Percentiles rank a stretch among this genome's conserved stretches.
These are phyloP conservation scores for Botrytis deweyae DNA, from an alignment of 2,329 filamentous ascomycete genomes.

Conservation along the genomic window DNA sequence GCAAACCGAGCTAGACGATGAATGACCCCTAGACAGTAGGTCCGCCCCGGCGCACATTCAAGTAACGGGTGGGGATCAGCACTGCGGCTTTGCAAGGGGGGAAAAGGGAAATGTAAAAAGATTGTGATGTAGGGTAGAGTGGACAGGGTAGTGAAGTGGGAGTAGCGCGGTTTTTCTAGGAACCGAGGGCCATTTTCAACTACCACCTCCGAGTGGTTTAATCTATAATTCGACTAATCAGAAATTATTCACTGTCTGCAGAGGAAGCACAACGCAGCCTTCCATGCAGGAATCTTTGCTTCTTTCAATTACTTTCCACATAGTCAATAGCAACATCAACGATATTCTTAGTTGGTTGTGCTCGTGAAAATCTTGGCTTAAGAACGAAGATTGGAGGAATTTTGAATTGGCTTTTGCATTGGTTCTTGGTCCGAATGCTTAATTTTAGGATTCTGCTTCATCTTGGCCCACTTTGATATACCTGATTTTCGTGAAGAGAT, in stretches of 20 bases:
- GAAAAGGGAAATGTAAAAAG: neutral
- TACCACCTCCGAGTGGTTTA: constrained; percentile 21
- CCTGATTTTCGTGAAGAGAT: neutral
- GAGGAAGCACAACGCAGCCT: constrained; percentile 38
- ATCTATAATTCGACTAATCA: constrained; percentile 22
- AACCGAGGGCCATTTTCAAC: constrained; percentile 26
- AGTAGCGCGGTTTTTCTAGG: constrained; percentile 18
- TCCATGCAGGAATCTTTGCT: constrained; percentile 31
- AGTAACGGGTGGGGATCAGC: constrained; percentile 31
- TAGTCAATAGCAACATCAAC: neutral
- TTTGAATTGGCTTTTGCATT: neutral
- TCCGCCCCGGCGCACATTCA: constrained; percentile 24
- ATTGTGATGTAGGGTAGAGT: constrained; percentile 18
- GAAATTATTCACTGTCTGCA: constrained; percentile 24
- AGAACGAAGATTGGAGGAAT: neutral
- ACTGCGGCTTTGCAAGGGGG: constrained; percentile 30
- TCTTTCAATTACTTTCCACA: constrained; percentile 7
- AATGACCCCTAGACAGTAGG: constrained; percentile 16
- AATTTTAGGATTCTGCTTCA: neutral
- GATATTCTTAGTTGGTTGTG: neutral
- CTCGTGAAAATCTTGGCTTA: neutral
- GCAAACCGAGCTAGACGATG: constrained; percentile 23
- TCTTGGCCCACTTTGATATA: neutral
- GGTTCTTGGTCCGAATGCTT: constrained; percentile 6
- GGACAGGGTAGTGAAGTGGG: constrained; percentile 8